These are phyloP conservation scores for Saccharum hybrid DNA, from an alignment of 202 grass and related monocot genomes.

Conservation along the genomic window DNA sequence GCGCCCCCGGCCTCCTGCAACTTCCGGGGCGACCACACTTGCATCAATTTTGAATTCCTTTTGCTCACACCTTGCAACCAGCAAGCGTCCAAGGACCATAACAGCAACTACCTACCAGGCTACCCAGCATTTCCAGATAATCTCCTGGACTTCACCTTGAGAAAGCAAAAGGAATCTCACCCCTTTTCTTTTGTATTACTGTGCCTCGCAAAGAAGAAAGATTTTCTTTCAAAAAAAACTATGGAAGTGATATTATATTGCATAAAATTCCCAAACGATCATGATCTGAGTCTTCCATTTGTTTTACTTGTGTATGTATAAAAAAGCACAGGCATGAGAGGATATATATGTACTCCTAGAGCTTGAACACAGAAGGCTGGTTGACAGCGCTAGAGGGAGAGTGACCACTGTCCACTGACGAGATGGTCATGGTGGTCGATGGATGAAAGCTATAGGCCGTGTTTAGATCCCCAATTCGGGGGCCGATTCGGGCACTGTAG, in stretches of 20 bases:
- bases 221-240: no score
- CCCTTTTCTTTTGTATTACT: background rate
- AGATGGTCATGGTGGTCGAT: constrained; percentile 4
- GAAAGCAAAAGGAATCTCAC: background rate
- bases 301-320: no score
- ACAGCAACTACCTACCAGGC: constrained; percentile 4
- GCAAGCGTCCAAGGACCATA: constrained; percentile 36
- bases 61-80: constrained; percentile 32
- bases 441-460: background rate
- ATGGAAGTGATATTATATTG: no score
- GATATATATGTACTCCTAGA: no score
- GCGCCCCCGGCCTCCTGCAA: background rate
- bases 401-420: constrained; percentile 17
- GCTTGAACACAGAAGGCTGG: no score
- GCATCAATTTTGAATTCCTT: constrained; percentile 45
- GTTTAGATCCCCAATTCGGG: no score
- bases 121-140: background rate
- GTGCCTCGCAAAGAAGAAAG: background rate
- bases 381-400: no score
- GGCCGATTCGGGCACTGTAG: no score
- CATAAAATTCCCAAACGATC: no score
- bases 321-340: no score
- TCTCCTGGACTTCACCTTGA: background rate
- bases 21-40: constrained; percentile 4
- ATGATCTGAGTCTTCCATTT: no score